Evolutionary conservation across 306 rosid species (phyloP).

Genomic region (Citrullus mucosospermus): DNA sequence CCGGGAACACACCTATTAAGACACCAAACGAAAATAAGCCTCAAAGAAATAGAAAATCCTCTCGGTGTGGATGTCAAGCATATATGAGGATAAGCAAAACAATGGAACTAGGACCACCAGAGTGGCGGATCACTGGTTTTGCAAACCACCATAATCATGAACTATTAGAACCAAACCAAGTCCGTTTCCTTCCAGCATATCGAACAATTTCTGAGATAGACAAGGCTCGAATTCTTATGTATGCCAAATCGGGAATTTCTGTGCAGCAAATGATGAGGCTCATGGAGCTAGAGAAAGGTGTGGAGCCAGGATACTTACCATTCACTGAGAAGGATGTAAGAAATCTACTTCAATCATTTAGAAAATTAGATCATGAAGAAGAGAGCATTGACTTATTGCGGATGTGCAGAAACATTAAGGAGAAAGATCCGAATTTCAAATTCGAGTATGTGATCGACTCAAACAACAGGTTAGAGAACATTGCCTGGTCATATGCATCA

Average conservation of each 20-base stretch:
- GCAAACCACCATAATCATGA: slow-evolving; percentile 91
- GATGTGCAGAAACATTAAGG: slow-evolving; percentile 87
- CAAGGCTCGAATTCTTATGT: slow-evolving; percentile 79
- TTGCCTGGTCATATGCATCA: slow-evolving; percentile 96
- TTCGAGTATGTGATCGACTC: slow-evolving; percentile 73
- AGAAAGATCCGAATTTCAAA: slow-evolving; percentile 78
- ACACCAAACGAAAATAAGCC: slow-evolving; percentile 61
- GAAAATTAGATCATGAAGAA: slow-evolving; percentile 84
- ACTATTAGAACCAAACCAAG: slow-evolving; percentile 87
- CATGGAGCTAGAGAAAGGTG: slow-evolving; percentile 93
- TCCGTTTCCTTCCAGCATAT: slow-evolving; percentile 96
- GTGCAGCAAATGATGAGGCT: slow-evolving; percentile 98
- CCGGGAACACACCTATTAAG: slow-evolving; percentile 85
- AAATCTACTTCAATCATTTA: slow-evolving; percentile 76
- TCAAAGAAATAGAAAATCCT: slow-evolving; percentile 83
- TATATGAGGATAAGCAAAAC: slow-evolving; percentile 90
- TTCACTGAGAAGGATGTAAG: slow-evolving; percentile 96
- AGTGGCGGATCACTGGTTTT: slow-evolving; percentile 95
- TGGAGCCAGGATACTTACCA: slow-evolving; percentile 84
- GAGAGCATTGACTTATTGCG: slow-evolving; percentile 72
- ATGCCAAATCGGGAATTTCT: slow-evolving; percentile 90
- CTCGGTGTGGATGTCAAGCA: slow-evolving; percentile 92
- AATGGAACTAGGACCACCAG: slow-evolving; percentile 64
- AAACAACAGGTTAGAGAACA: slow-evolving; percentile 61
- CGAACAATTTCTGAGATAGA: slow-evolving; percentile 80